Evolutionary conservation across 2,329 filamentous ascomycete genomes (phyloP).

Genomic region (Epichloe gansuensis): DNA sequence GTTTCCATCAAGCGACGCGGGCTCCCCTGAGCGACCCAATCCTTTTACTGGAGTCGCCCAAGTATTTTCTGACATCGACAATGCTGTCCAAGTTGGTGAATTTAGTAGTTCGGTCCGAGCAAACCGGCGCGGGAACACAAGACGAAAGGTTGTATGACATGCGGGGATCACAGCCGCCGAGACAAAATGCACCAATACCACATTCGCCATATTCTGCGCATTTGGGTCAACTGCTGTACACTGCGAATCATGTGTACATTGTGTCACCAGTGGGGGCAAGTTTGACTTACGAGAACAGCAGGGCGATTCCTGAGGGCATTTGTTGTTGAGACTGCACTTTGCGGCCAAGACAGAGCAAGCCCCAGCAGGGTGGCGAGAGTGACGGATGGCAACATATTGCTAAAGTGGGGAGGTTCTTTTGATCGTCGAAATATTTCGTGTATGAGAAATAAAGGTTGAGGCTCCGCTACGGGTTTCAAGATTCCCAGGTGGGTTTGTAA

Average conservation of each 20-base stretch:
- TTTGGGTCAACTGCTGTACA: slow-evolving; percentile 8
- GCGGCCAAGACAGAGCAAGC: slow-evolving; percentile 19
- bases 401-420: neutral
- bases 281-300: slow-evolving; percentile 65
- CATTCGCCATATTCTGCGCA: slow-evolving; percentile 76
- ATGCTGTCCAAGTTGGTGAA: slow-evolving; percentile 62
- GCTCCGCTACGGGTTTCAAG: no score
- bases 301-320: slow-evolving; percentile 61
- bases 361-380: slow-evolving; percentile 20
- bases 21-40: slow-evolving; percentile 80
- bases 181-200: slow-evolving; percentile 86
- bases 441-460: no score
- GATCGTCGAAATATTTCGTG: no score
- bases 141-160: slow-evolving; percentile 74
- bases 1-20: slow-evolving; percentile 54
- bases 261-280: neutral
- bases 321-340: slow-evolving; percentile 36
- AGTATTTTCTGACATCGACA: slow-evolving; percentile 63
- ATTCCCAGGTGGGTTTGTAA: no score
- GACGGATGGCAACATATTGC: slow-evolving; percentile 21
- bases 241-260: neutral
- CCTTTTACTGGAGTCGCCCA: slow-evolving; percentile 69
- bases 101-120: slow-evolving; percentile 60
- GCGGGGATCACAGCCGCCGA: slow-evolving; percentile 86
- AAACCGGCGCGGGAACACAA: slow-evolving; percentile 75